Percentiles rank a stretch among this genome's conserved stretches.
Conservation (phyloP, 2,329 filamentous ascomycete species). For the Xylaria multiplex region DNA sequence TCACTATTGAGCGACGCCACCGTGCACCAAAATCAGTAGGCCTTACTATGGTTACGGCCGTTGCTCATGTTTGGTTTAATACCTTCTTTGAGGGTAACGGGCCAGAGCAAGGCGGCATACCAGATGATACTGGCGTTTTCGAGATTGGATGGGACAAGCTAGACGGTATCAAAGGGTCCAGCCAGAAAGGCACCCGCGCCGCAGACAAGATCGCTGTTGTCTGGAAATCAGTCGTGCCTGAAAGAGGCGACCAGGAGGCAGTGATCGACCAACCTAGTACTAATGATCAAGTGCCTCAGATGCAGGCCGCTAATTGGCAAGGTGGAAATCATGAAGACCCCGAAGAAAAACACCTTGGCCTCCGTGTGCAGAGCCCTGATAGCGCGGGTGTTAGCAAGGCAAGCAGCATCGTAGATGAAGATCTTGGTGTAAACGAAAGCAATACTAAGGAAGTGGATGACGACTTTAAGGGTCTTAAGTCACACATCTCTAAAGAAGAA, state of each 20-base stretch:
- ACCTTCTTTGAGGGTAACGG: slow-evolving; percentile 87
- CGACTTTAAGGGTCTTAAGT: slow-evolving; percentile 39
- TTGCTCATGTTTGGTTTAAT: slow-evolving; percentile 98
- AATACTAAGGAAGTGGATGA: slow-evolving; percentile 41
- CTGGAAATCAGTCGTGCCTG: slow-evolving; percentile 68
- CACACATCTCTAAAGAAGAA: slow-evolving; percentile 27
- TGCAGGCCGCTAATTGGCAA: slow-evolving; percentile 78
- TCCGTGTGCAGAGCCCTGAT: slow-evolving; percentile 71
- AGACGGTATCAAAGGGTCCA: slow-evolving; percentile 94
- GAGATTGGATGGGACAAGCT: slow-evolving; percentile 72
- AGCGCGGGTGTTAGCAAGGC: slow-evolving; percentile 77
- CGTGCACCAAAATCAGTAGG: slow-evolving; percentile 80
- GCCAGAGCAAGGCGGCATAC: slow-evolving; percentile 71
- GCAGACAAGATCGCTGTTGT: slow-evolving; percentile 86
- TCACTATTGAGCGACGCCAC: slow-evolving; percentile 88
- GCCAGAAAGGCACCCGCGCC: slow-evolving; percentile 80
- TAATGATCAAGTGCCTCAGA: slow-evolving; percentile 76
- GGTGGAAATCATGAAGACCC: slow-evolving; percentile 62
- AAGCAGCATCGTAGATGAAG: slow-evolving; percentile 69
- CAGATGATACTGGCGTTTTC: slow-evolving; percentile 73
- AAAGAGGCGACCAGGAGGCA: slow-evolving; percentile 38
- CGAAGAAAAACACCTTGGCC: slow-evolving; percentile 71
- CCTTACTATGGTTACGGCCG: slow-evolving; percentile 88
- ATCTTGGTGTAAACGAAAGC: slow-evolving; percentile 30
- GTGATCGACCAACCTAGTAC: slow-evolving; percentile 72